Base-by-base conservation (phyloP, 2,329 filamentous ascomycete species). In the Cyphellophora europaea region DNA sequence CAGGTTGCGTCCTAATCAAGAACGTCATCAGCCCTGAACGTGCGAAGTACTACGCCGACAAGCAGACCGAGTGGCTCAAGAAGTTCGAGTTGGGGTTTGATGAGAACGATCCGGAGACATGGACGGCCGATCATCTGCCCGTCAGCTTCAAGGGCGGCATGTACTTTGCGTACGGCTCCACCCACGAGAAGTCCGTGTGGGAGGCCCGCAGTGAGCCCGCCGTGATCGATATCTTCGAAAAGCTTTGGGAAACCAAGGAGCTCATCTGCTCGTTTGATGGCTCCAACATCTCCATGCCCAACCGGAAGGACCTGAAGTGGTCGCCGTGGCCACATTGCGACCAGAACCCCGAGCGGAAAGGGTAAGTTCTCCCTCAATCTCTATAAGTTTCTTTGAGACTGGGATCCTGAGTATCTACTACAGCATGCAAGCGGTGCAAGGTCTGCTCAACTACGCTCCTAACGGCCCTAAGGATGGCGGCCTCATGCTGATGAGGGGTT, bases 381-480 rank as follows among this genome's bases (percentile, higher is more conserved):
- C n/a, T n/a, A n/a, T n/a, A n/a, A n/a, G n/a, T n/a, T n/a, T n/a
- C n/a, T n/a, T n/a, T n/a, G n/a, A n/a, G n/a, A n/a, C n/a, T n/a
- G n/a, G n/a, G 13, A 17, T 10, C 28, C 34, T n/a, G 25, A 32
- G 11, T 4, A 19, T 17, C 21, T 25, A 25, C 21, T 10, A 14
- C 10, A 18, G 30, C 11, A 27, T 37, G 33, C 33, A 30, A 16
- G 14, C 19, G 17, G 58, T 67, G 0, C 63, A 68, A 25, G 65
- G 65, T 0, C 45, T 68, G 2, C 39, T 67, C 2, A 68, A 67
- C 47, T 59, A 56, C 11, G 52, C 57, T 4, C 64, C 62, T 2
- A 63, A 62, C 27, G 65, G 66, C 1, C 55, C 56, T 2, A 53
- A 66, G 2, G 66, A 69, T 36, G 66, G 66, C 11, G 66, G 65